Percentiles rank a stretch among this genome's conserved stretches.
phyloP scores from a whole-genome alignment of 2,329 filamentous ascomycete species.

The Podosphaera fusca region DNA sequence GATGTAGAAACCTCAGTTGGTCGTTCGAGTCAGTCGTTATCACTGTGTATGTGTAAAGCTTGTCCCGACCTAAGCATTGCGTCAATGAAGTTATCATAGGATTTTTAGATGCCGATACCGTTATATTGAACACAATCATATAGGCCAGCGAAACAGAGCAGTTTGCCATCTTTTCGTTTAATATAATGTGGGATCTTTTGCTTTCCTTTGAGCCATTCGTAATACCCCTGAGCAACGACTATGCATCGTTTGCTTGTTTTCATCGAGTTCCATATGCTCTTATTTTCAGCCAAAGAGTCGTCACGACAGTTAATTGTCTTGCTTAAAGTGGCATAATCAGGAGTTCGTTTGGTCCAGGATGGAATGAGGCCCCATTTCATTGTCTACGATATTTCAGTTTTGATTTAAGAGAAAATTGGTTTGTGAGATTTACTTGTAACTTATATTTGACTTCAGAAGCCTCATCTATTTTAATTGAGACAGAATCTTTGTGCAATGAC shows the following conservation, averaged over 20 bases:
- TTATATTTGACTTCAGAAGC: conserved; percentile 8
- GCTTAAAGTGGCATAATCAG: conserved; percentile 54
- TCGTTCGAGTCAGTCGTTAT: conserved; percentile 77
- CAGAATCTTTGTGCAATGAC: neutral
- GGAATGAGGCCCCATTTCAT: conserved; percentile 96
- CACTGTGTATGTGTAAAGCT: conserved; percentile 72
- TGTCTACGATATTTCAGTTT: conserved; percentile 21
- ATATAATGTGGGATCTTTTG: conserved; percentile 72
- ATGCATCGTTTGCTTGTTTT: conserved; percentile 76
- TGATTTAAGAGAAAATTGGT: neutral
- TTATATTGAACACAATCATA: conserved; percentile 79
- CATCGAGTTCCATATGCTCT: conserved; percentile 82
- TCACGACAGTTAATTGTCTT: conserved; percentile 90
- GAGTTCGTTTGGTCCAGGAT: conserved; percentile 72
- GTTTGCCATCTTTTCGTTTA: conserved; percentile 54
- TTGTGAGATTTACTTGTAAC: conserved; percentile 4
- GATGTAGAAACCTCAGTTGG: conserved; percentile 68
- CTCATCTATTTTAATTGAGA: conserved; percentile 7
- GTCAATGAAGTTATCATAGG: neutral
- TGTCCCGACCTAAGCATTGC: conserved; percentile 20
- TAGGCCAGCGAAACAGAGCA: conserved; percentile 70
- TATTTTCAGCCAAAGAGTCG: conserved; percentile 53
- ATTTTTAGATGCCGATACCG: conserved; percentile 21
- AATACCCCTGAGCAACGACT: conserved; percentile 78
- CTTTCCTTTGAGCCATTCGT: conserved; percentile 76